Base-by-base conservation (phyloP, 805 yeast genomes). In the Candida ipomoeae region DNA sequence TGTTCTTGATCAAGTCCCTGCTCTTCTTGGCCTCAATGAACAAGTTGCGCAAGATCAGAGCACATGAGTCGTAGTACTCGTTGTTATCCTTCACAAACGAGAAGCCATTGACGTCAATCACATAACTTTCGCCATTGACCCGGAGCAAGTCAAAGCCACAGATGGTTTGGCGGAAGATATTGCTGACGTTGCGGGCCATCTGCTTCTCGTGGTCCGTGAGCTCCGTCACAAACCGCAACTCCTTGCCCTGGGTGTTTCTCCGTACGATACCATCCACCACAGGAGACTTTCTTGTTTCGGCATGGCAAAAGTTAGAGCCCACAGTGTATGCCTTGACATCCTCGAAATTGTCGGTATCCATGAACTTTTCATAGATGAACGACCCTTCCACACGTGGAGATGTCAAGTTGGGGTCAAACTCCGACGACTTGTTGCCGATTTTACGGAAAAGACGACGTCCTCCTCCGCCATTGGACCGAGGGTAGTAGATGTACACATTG, bases 181-280 rank as follows among this genome's bases (percentile, higher is more conserved):
- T 75, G 39, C 90, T 80, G 15, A 94, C 91, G 53, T 79, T 82
- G 34, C 77, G 70, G 1, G 99, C 99, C 80, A 91, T 90, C 32
- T 70, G 69, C 46, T 80, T 83, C 66, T 94, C 99, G 45, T 81
- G 86, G 4, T 77, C 80, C 2, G 87, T 72, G 48, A 94, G 73
- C 56, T 85, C 83, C 0, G 99, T 92, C 34, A 94, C 79, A 62
- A 87, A 94, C 55, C 99, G 79, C 42, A 94, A 85, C 69, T 94
- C 99, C 67, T 94, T 94, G 43, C 99, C 99, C 62, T 91, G 96
- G 1, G 98, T 91, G 64, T 94, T 94, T 66, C 99, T 81, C 62
- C 97, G 80, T 23, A 94, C 99, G 51, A 94, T 88, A 43, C 99
- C 99, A 70, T 94, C 99, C n/a, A 94, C 99, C 3, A 94, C 99